Base-by-base conservation (phyloP, 2,329 filamentous ascomycete species). In the Huntiella decipiens region DNA sequence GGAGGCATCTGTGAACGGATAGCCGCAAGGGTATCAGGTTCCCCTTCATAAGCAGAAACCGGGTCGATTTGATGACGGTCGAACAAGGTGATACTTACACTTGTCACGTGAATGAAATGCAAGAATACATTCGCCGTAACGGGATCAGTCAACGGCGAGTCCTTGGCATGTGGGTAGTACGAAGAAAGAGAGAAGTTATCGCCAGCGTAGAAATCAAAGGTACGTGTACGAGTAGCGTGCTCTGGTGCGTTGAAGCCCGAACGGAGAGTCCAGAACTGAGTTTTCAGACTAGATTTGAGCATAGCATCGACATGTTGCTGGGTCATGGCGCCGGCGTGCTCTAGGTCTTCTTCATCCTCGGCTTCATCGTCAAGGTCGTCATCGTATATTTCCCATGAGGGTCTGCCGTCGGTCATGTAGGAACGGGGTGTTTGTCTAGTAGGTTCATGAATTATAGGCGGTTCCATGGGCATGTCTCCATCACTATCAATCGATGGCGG, bases 31-130 rank as follows among this genome's bases (percentile, higher is more conserved):
- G 82, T 68, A 0, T 72, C 65, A 7, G 66, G 65, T 39, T 77
- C 77, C 28, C 82, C 68, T 5, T 54, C 55, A 39, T 56, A 56
- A 22, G 77, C 70, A 1, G 75, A 71, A 1, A 82, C 72, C 22
- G 22, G 22, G 55, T 88, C 83, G 46, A 77, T 71, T 2, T 82
- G 77, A 58, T 87, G 77, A 45, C 88, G 72, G 60, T 96, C 87
- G 57, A 84, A 94, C 22, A 93, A 71, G 1, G 87, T 93, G 57
- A 96, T 74, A 52, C 75, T 82, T 1, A 86, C 83, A 0, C 81
- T 87, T 2, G 86, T 93, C 5, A 91, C 80, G 53, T 85, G 81
- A 40, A 96, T 77, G 58, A 95, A 96, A 60, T 96, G 86, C 59
- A 80, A 80, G 58, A 96, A 96, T 5, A 94, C 77, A 28, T 79